A percentile compares a stretch with the other conserved stretches of the same genome.
Conservation (phyloP, 2,329 filamentous ascomycete genomes). For the Fonsecaea pedrosoi region DNA sequence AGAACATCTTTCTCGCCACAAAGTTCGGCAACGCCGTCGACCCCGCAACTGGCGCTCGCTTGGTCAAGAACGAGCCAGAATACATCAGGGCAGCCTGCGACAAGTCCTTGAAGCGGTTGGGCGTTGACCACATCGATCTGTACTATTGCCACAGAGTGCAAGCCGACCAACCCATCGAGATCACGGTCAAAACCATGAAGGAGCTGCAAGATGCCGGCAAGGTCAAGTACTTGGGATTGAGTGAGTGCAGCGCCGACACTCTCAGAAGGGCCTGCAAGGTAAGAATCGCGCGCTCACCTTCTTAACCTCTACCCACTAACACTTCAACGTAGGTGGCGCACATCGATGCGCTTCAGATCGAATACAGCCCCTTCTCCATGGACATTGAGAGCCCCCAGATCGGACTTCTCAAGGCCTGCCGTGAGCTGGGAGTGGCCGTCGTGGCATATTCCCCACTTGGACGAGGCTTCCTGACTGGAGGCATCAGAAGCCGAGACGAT, state of each 20-base stretch:
- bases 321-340: slow-evolving; percentile 47
- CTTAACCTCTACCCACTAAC: background rate
- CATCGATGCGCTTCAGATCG: slow-evolving; percentile 59
- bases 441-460: slow-evolving; percentile 52
- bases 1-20: slow-evolving; percentile 40
- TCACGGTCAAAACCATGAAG: slow-evolving; percentile 50
- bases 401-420: slow-evolving; percentile 53
- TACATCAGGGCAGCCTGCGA: slow-evolving; percentile 43
- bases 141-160: slow-evolving; percentile 55
- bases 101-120: slow-evolving; percentile 43
- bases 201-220: slow-evolving; percentile 57
- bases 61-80: slow-evolving; percentile 41
- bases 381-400: slow-evolving; percentile 53
- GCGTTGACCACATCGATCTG: slow-evolving; percentile 51
- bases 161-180: slow-evolving; percentile 44
- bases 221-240: slow-evolving; percentile 59
- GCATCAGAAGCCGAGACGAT: slow-evolving; percentile 49
- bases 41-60: slow-evolving; percentile 34
- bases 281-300: background rate
- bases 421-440: slow-evolving; percentile 55
- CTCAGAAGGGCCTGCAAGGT: slow-evolving; percentile 55
- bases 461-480: slow-evolving; percentile 46
- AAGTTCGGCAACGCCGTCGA: slow-evolving; percentile 40
- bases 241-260: slow-evolving; percentile 54
- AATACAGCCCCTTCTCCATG: slow-evolving; percentile 57